Percentiles rank a stretch among this genome's conserved stretches.
phyloP scores from a whole-genome alignment of 202 grass and related monocot species.

The Carex arenaria region DNA sequence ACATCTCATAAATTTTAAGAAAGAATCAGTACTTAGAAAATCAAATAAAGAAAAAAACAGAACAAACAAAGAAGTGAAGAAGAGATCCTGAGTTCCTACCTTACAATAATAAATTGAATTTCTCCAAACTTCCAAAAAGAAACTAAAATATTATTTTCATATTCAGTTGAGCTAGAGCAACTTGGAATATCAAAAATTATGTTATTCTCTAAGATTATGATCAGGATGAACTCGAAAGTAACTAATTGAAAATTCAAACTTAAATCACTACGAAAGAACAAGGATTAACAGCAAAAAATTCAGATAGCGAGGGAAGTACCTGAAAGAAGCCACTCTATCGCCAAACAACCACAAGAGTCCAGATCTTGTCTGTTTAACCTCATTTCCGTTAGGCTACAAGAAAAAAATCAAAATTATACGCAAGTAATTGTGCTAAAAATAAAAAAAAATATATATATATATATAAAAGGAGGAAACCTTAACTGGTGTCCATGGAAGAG shows the following conservation, averaged over 20 bases:
- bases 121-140: neutral
- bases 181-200: neutral
- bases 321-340: neutral
- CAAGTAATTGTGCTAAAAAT: neutral
- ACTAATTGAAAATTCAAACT: neutral
- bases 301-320: neutral
- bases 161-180: neutral
- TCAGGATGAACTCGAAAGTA: neutral
- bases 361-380: slow-evolving; percentile 9
- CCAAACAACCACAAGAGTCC: neutral
- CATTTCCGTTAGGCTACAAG: neutral
- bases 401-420: neutral
- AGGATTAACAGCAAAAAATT: neutral
- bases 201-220: neutral
- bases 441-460: neutral
- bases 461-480: neutral
- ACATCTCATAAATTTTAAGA: neutral
- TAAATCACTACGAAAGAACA: neutral
- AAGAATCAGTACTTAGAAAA: neutral
- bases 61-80: neutral
- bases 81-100: neutral
- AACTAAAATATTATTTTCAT: neutral
- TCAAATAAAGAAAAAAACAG: neutral
- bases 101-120: neutral
- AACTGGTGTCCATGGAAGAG: neutral